Base-by-base conservation (phyloP, 2,329 filamentous ascomycete genomes). In the Apiospora pterosperma region DNA sequence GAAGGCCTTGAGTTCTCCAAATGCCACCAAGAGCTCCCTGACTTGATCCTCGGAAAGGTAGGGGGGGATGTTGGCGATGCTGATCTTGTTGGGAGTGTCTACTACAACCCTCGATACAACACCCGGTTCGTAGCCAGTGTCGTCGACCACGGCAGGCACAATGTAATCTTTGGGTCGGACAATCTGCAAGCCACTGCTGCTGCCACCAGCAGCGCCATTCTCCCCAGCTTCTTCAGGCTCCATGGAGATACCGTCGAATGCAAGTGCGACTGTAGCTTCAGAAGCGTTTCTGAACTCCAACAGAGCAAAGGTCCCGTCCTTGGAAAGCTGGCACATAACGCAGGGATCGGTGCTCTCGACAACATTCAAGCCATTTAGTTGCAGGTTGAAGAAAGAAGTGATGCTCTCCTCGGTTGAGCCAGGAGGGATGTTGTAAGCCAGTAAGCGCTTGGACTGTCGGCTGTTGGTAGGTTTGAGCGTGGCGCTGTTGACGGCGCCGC, bases 121-220 rank as follows among this genome's bases (percentile, higher is more conserved):
- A 5, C 92, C 92, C 41, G 90, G 89, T 72, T 94, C 88, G 71
- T 90, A 90, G 44, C 90, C 85, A 55, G 87, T 85, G 31, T 93
- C 90, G 59, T 94, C 91, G 1, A 87, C 86, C 38, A 91, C 84
- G 16, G 91, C 89, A 11, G 95, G 95, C 62, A 97, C 93, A 71
- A 98, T 97, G 78, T 98, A 99, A 77, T 99, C 96, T 80, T 97
- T 97, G 48, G 96, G 96, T 58, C 96, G 88, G 68, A 89, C 89
- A 70, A 98, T 93, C 39, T 88, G 84, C 42, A 98, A 83, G 7
- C 91, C 90, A 59, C 80, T 76, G 1, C 76, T 71, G 62, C 79
- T 79, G 25, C 80, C 82, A 69, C 82, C 81, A 3, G 81, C 81
- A 12, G 80, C 76, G 36, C 83, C 86, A 62, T 88, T 86, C 72